phyloP scores from a whole-genome alignment of 441 rosid species.

The Arabidopsis hybrid region DNA sequence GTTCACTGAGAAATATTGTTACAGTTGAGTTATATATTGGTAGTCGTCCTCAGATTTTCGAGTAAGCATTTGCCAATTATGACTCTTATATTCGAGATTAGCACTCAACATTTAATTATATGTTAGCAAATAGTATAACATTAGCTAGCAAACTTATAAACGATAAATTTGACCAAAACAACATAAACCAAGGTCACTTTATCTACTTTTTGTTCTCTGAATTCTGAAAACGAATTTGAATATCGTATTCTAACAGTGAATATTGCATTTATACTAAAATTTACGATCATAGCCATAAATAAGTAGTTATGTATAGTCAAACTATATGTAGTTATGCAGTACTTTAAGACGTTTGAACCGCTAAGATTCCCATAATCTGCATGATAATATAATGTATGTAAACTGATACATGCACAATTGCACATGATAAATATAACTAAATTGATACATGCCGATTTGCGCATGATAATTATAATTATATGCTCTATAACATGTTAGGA shows the following conservation, averaged over 20 bases:
- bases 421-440: background rate
- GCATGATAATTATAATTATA: background rate
- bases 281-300: background rate
- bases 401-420: too few species aligned
- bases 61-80: background rate
- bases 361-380: constrained; percentile 11
- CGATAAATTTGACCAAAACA: background rate
- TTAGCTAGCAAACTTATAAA: constrained; percentile 1
- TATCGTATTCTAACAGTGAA: background rate
- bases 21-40: background rate
- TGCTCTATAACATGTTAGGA: background rate
- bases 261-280: background rate
- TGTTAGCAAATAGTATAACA: background rate
- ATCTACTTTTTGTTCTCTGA: background rate
- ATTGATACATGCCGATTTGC: background rate
- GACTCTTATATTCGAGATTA: background rate
- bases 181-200: too few species aligned
- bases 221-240: background rate
- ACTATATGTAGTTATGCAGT: background rate
- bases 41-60: background rate
- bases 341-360: constrained; percentile 4
- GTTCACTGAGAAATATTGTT: constrained; percentile 2
- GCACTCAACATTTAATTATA: background rate
- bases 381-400: background rate
- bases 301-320: background rate